These are phyloP conservation scores for Phyllosticta citrichinensis DNA, from an alignment of 2,329 filamentous ascomycete species.

Conservation along the genomic window DNA sequence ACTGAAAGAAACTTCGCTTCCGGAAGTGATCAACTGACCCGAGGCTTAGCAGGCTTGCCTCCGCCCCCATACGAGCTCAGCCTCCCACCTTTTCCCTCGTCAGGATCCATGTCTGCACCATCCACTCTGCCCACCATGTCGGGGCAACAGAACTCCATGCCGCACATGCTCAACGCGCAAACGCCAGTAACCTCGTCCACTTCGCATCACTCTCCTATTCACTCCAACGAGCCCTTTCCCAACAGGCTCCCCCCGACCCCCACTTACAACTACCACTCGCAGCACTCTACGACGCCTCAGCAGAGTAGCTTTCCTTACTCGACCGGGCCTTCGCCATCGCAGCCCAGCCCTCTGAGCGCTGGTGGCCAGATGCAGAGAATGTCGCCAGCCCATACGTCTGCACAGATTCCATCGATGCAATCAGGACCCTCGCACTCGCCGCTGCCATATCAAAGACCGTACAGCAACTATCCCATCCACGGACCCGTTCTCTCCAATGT, in stretches of 20 bases:
- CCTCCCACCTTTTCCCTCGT: conserved; percentile 53
- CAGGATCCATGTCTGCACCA: conserved; percentile 47
- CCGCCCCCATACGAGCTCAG: conserved; percentile 59
- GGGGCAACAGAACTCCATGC: conserved; percentile 36
- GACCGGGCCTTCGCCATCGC: conserved; percentile 38
- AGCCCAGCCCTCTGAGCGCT: conserved; percentile 40
- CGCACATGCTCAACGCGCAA: conserved; percentile 37
- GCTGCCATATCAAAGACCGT: conserved; percentile 39
- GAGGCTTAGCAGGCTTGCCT: conserved; percentile 46
- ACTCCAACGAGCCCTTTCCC: conserved; percentile 49
- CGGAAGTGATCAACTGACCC: conserved; percentile 2
- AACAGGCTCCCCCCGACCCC: conserved; percentile 48
- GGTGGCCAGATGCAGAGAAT: conserved; percentile 39
- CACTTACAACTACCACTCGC: conserved; percentile 50
- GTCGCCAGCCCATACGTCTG: conserved; percentile 40
- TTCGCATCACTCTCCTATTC: conserved; percentile 41
- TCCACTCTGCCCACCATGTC: conserved; percentile 36
- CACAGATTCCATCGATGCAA: conserved; percentile 34
- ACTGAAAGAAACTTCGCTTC: conserved; percentile 1
- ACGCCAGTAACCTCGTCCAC: conserved; percentile 28
- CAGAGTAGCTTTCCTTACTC: conserved; percentile 39
- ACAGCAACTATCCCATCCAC: conserved; percentile 43
- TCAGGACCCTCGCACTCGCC: conserved; percentile 40
- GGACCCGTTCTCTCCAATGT: conserved; percentile 70
- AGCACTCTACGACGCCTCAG: conserved; percentile 42